Evolutionary conservation across 345 rosid genomes (phyloP).

Genomic region (Moricandia moricandioides): DNA sequence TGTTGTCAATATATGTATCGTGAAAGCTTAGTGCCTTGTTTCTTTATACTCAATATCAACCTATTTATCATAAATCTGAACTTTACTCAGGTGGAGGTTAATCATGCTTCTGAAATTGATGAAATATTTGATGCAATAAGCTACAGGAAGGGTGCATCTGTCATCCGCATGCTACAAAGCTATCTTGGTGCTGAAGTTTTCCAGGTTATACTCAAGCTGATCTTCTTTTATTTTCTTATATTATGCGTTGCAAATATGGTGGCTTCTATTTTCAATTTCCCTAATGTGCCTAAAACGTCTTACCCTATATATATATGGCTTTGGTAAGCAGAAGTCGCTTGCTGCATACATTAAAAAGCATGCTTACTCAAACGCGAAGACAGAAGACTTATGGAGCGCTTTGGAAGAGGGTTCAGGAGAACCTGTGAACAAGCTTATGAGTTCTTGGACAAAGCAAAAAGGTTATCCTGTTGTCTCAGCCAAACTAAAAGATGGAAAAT

Average conservation of each 20-base stretch:
- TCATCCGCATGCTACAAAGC: constrained; percentile 93
- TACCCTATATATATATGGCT: background rate
- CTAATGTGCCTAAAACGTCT: constrained; percentile 2
- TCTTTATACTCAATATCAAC: background rate
- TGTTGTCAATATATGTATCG: background rate
- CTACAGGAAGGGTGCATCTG: constrained; percentile 91
- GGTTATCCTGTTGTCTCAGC: constrained; percentile 92
- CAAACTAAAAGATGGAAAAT: constrained; percentile 61
- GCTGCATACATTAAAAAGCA: constrained; percentile 77
- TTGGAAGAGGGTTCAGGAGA: constrained; percentile 86
- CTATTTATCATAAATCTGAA: constrained; percentile 4
- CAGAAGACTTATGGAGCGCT: constrained; percentile 91
- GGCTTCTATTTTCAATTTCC: background rate
- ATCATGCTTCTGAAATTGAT: constrained; percentile 85
- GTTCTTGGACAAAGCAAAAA: constrained; percentile 86
- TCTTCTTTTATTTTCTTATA: background rate
- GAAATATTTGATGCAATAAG: constrained; percentile 97
- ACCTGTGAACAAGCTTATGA: constrained; percentile 92
- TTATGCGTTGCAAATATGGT: background rate
- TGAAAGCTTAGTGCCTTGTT: background rate
- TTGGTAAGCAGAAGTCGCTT: constrained; percentile 66
- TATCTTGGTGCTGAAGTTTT: constrained; percentile 90
- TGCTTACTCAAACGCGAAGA: constrained; percentile 86
- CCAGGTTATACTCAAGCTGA: constrained; percentile 56
- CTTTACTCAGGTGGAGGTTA: constrained; percentile 70